These are phyloP conservation scores for Stentor roeselii DNA, from an alignment of 73 alveolate species.

Conservation along the genomic window DNA sequence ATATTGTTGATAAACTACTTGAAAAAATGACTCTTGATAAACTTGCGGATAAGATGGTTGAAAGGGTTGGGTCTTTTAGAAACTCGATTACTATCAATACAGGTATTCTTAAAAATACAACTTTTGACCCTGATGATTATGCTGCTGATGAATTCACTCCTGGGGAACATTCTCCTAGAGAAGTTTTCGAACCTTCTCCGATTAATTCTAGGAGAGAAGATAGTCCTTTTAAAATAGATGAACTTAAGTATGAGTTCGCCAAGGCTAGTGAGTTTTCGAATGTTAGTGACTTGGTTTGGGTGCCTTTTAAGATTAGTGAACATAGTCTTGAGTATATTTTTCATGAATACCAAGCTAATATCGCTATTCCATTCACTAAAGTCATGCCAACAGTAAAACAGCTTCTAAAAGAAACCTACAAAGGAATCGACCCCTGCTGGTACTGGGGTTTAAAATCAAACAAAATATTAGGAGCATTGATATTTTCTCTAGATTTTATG, in stretches of 20 bases:
- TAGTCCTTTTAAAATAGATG: background rate
- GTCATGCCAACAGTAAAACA: background rate
- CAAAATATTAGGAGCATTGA: background rate
- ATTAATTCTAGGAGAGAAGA: background rate
- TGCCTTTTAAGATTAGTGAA: background rate
- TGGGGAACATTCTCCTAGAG: constrained; percentile 3
- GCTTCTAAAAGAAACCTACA: background rate
- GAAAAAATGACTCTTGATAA: background rate
- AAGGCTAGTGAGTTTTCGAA: background rate
- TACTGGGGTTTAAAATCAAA: constrained; percentile 17
- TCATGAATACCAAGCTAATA: background rate
- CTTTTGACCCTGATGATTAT: constrained; percentile 12
- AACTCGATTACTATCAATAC: constrained; percentile 4
- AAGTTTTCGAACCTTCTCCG: background rate
- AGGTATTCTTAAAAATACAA: background rate
- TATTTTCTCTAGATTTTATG: background rate
- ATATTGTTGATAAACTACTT: background rate
- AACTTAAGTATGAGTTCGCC: background rate
- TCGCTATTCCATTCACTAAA: background rate
- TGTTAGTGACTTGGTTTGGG: background rate
- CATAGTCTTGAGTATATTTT: background rate
- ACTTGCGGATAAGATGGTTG: background rate
- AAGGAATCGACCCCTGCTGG: constrained; percentile 22
- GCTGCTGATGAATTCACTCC: constrained; percentile 14
- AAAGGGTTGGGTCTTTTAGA: background rate